These are phyloP conservation scores for Scytalidium sp. DNA, from an alignment of 2,329 filamentous ascomycete species.

Conservation along the genomic window DNA sequence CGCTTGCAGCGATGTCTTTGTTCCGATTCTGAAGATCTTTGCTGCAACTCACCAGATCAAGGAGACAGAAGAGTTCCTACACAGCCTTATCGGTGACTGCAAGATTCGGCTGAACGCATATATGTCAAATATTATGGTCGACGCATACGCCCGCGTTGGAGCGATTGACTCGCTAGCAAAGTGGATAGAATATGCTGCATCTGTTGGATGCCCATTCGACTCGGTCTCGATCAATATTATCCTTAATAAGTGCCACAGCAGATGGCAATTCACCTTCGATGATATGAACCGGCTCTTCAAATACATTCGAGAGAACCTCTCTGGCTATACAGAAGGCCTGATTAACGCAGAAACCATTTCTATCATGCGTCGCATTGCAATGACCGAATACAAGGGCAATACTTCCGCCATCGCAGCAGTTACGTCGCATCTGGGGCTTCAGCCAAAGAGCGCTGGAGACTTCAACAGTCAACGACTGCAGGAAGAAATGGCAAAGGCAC, in stretches of 20 bases:
- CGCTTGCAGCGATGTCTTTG: slow-evolving; percentile 17
- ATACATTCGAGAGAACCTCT: slow-evolving; percentile 4
- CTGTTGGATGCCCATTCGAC: slow-evolving; percentile 14
- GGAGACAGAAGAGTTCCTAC: slow-evolving; percentile 25
- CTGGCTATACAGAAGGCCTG: not conserved
- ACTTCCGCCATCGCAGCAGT: slow-evolving; percentile 2
- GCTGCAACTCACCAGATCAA: slow-evolving; percentile 19
- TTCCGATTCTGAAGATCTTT: slow-evolving; percentile 25
- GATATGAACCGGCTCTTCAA: slow-evolving; percentile 18
- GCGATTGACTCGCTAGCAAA: slow-evolving; percentile 23
- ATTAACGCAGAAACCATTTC: slow-evolving; percentile 16
- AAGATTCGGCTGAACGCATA: slow-evolving; percentile 16
- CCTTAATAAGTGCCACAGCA: slow-evolving; percentile 18
- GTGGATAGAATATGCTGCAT: slow-evolving; percentile 23
- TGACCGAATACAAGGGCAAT: not conserved
- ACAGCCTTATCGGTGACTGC: slow-evolving; percentile 14
- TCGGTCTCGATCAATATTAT: slow-evolving; percentile 25
- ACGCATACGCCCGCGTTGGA: slow-evolving; percentile 19
- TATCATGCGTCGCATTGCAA: slow-evolving; percentile 17
- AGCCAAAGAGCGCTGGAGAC: not conserved
- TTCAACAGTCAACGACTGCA: not conserved
- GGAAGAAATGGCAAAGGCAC: slow-evolving; percentile 15
- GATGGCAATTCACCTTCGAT: slow-evolving; percentile 19
- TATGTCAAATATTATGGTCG: slow-evolving; percentile 20
- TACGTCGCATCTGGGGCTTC: not conserved